Conservation (phyloP, 164 flowering plant genomes). For the Euptelea pleiosperma region DNA sequence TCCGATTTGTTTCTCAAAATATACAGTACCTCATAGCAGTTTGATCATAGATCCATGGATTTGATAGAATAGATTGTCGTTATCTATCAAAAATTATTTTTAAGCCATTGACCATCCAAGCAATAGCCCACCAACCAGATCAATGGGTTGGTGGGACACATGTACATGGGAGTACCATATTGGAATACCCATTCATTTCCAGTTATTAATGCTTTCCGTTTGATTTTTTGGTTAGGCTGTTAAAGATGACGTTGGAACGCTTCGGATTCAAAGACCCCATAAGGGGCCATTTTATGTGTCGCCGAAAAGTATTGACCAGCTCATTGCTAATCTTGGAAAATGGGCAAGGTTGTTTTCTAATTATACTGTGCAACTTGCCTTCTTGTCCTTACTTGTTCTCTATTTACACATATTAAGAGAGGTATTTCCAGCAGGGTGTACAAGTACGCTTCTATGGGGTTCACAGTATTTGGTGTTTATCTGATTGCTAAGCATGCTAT, state of each 20-base stretch:
- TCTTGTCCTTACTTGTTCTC: background rate
- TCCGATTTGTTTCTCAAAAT: too few species aligned
- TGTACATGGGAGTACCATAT: too few species aligned
- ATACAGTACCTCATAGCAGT: too few species aligned
- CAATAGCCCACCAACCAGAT: too few species aligned
- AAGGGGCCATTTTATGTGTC: constrained; percentile 94
- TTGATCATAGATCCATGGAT: too few species aligned
- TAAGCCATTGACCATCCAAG: too few species aligned
- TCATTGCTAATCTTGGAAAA: constrained; percentile 78
- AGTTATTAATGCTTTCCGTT: background rate
- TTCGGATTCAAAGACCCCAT: constrained; percentile 82
- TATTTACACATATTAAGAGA: constrained; percentile 5
- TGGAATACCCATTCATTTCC: background rate
- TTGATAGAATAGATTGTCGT: too few species aligned
- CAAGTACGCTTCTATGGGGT: constrained; percentile 77
- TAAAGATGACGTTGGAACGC: constrained; percentile 86
- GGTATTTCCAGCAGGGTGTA: constrained; percentile 58
- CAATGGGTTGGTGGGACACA: too few species aligned
- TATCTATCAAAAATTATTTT: too few species aligned
- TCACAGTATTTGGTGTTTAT: constrained; percentile 70
- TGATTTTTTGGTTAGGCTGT: constrained; percentile 54
- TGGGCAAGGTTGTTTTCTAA: constrained; percentile 72
- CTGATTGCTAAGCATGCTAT: constrained; percentile 75
- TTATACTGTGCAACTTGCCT: background rate
- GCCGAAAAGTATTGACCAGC: constrained; percentile 80